Evolutionary conservation across 2,329 filamentous ascomycete genomes (phyloP), one percentile per base, ranked within the genome.

Genomic region (Neofusicoccum sp.): DNA sequence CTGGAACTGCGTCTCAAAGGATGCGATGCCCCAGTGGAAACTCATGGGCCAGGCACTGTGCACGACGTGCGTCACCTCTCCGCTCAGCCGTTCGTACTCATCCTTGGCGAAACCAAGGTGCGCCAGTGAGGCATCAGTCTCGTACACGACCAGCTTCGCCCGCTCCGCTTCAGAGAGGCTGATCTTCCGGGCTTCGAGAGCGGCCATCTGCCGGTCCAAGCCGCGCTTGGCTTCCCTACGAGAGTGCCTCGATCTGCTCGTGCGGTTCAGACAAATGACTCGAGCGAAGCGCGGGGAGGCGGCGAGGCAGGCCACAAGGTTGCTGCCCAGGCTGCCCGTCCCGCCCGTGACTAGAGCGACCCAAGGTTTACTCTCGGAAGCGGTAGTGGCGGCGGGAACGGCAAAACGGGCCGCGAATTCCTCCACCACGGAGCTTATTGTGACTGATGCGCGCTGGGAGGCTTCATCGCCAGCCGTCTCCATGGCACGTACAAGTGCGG

Each of bases 11-110:
- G 53, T n/a, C 34, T 57, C 26, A 24, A 41, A 57, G 20, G 40
- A 48, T 12, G 14, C 12, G n/a, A 59, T 44, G 14, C 9, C 30
- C 9, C 33, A 20, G 9, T 59, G 54, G 56, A 59, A 59, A 16
- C 53, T 26, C 28, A 59, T 43, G 12, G 56, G 56, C 56, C 56
- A 59, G 2, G 56, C 56, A 2, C 14, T 28, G 43, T 59, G 56
- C 1, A 59, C 12, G 31, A 59, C 33, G 24, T 59, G 56, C 20
- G 56, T 59, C n/a, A 59, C 34, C 9, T 14, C 20, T 28, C 28
- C 16, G 6, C 11, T 11, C 6, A 53, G 30, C 5, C 33, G 11
- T 14, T 8, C 14, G 34, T 53, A 53, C n/a, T 28, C 20, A 9
- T 45, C 9, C 24, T n/a, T 20, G 12, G 20, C 14, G 3, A 45